Conservation (phyloP, 805 yeast genomes). For the Cyberlindnera suaveolens region DNA sequence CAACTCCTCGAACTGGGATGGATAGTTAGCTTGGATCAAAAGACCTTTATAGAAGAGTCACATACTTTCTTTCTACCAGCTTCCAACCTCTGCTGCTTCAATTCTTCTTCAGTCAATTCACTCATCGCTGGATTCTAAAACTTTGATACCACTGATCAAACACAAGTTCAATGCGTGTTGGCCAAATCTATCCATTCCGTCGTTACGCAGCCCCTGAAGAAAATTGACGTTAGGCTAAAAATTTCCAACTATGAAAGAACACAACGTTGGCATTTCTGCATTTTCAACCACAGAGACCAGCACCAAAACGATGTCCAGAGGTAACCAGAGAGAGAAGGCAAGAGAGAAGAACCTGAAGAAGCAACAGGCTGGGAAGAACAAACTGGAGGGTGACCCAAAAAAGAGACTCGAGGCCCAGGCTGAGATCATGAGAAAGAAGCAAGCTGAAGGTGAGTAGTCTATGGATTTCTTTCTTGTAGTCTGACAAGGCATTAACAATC, state of each 20-base stretch:
- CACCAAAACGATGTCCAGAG: slow-evolving; percentile 70
- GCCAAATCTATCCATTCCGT: no score
- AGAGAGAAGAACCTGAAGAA: slow-evolving; percentile 84
- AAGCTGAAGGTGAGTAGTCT: slow-evolving; percentile 59
- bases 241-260: no score
- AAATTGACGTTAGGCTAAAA: no score
- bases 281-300: not conserved
- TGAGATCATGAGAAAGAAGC: slow-evolving; percentile 83
- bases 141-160: no score
- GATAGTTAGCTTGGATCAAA: not conserved
- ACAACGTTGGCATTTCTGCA: no score
- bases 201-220: no score
- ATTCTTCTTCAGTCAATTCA: slow-evolving; percentile 27
- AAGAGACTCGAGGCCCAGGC: slow-evolving; percentile 88
- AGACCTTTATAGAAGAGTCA: slow-evolving; percentile 1
- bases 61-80: slow-evolving; percentile 64
- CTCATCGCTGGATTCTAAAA: slow-evolving; percentile 2
- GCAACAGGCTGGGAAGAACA: slow-evolving; percentile 54
- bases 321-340: slow-evolving; percentile 94
- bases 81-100: slow-evolving; percentile 57
- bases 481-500: slow-evolving; percentile 4
- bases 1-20: slow-evolving; percentile 50
- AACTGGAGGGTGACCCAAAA: slow-evolving; percentile 77
- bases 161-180: not conserved
- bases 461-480: not conserved